Conservation (phyloP, 176 grass and related monocot genomes). For the Oryza officinalis region DNA sequence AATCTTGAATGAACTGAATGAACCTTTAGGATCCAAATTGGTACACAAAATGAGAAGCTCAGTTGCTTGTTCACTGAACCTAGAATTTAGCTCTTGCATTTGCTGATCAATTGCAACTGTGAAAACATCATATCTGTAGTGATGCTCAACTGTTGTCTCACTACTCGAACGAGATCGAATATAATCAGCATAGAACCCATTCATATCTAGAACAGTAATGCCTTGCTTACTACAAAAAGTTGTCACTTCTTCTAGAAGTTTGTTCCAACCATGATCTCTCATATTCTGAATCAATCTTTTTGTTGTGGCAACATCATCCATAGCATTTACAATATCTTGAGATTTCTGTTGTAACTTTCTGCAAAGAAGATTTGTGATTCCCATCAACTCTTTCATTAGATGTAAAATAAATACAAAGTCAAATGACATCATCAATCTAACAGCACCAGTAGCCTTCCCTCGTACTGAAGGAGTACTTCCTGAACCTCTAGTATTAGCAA, state of each 20-base stretch:
- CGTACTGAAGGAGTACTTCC: not conserved
- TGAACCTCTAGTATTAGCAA: not conserved
- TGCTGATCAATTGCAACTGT: too few species aligned
- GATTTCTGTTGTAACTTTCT: not conserved
- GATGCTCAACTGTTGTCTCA: too few species aligned
- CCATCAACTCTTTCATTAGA: too few species aligned
- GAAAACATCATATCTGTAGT: too few species aligned
- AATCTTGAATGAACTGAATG: too few species aligned
- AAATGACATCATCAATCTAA: not conserved
- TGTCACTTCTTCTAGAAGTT: not conserved
- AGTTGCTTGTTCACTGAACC: too few species aligned
- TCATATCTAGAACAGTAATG: not conserved
- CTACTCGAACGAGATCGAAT: too few species aligned
- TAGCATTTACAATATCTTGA: constrained; percentile 16
- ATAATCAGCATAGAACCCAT: not conserved
- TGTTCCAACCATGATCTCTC: not conserved
- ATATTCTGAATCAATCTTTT: not conserved
- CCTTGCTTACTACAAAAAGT: not conserved
- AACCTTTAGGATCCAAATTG: too few species aligned
- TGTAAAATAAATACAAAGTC: constrained; percentile 24
- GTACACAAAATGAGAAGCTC: too few species aligned
- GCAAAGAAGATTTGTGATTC: not conserved
- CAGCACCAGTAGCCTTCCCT: not conserved
- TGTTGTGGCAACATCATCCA: not conserved
- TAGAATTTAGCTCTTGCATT: too few species aligned